Conservation (phyloP, 805 yeast species). For the Suhomyces kilbournensis region DNA sequence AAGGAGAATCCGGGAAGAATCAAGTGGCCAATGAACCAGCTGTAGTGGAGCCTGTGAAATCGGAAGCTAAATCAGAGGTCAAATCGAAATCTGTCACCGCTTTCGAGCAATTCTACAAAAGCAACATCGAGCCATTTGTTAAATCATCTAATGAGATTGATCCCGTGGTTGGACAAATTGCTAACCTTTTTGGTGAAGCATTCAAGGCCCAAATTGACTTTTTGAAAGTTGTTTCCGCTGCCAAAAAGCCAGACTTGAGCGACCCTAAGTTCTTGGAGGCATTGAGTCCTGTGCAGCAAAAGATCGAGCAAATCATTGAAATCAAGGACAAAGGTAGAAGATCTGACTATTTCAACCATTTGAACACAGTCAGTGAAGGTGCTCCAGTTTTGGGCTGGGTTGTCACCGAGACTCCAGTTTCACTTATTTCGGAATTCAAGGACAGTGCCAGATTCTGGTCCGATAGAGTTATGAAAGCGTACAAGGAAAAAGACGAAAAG, state of each 20-base stretch:
- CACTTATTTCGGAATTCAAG: slow-evolving; percentile 74
- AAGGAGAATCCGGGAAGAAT: neutral
- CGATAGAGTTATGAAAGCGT: slow-evolving; percentile 83
- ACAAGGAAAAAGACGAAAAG: slow-evolving; percentile 62
- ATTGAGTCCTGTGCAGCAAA: slow-evolving; percentile 66
- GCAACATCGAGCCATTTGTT: slow-evolving; percentile 59
- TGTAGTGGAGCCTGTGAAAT: neutral
- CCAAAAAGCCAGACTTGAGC: slow-evolving; percentile 62
- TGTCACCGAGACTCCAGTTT: slow-evolving; percentile 69
- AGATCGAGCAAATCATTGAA: slow-evolving; percentile 54
- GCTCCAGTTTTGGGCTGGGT: slow-evolving; percentile 92
- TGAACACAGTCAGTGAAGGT: slow-evolving; percentile 86
- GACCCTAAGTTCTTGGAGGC: slow-evolving; percentile 54
- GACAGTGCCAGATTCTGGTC: slow-evolving; percentile 95
- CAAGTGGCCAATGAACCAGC: neutral
- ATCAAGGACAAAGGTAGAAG: slow-evolving; percentile 74
- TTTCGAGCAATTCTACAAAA: slow-evolving; percentile 53
- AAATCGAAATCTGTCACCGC: slow-evolving; percentile 46
- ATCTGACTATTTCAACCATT: slow-evolving; percentile 61
- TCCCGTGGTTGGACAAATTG: slow-evolving; percentile 55
- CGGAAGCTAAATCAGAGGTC: slow-evolving; percentile 29
- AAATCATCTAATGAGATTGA: slow-evolving; percentile 52
- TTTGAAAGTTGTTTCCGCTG: slow-evolving; percentile 53
- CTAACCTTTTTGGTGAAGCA: slow-evolving; percentile 47
- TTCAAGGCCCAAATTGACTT: slow-evolving; percentile 59